Evolutionary conservation across 2,329 filamentous ascomycete genomes (phyloP).

Genomic region (Xylaria sp.): DNA sequence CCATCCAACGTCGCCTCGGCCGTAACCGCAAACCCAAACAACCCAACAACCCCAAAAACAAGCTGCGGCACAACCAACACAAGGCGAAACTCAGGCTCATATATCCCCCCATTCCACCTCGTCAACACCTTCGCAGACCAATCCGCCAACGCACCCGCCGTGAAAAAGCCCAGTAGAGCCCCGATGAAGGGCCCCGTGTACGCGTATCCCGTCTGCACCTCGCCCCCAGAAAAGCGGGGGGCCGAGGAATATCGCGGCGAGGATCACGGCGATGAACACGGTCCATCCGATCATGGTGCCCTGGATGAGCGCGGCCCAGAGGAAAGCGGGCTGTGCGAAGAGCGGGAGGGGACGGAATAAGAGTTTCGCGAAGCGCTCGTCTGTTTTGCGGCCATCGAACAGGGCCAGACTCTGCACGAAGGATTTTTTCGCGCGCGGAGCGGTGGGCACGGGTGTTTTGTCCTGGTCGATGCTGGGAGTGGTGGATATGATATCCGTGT

Average conservation of each 20-base stretch:
- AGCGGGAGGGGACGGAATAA: constrained; percentile 73
- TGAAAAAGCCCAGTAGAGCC: constrained; percentile 67
- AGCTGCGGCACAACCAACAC: constrained; percentile 78
- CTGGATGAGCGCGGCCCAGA: constrained; percentile 77
- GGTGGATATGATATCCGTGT: constrained; percentile 57
- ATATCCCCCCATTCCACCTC: constrained; percentile 68
- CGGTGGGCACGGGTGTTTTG: no score
- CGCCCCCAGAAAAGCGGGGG: constrained; percentile 76
- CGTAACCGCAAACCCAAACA: constrained; percentile 81
- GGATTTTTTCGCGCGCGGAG: constrained; percentile 40
- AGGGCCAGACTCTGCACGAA: constrained; percentile 57
- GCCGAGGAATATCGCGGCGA: constrained; percentile 76
- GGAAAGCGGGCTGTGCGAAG: constrained; percentile 75
- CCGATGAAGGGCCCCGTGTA: constrained; percentile 85
- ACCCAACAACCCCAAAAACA: constrained; percentile 67
- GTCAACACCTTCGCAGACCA: constrained; percentile 66
- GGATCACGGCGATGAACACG: constrained; percentile 79
- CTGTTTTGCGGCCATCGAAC: constrained; percentile 77
- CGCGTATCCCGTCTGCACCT: constrained; percentile 77
- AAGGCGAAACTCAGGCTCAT: constrained; percentile 88
- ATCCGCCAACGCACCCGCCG: constrained; percentile 73
- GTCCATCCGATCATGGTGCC: constrained; percentile 93
- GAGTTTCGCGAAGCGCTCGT: constrained; percentile 64
- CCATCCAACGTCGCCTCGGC: constrained; percentile 49
- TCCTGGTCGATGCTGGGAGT: no score